These are phyloP conservation scores for Lactifluus piperatus DNA, from an alignment of 768 basidiomycete genomes.

Conservation along the genomic window DNA sequence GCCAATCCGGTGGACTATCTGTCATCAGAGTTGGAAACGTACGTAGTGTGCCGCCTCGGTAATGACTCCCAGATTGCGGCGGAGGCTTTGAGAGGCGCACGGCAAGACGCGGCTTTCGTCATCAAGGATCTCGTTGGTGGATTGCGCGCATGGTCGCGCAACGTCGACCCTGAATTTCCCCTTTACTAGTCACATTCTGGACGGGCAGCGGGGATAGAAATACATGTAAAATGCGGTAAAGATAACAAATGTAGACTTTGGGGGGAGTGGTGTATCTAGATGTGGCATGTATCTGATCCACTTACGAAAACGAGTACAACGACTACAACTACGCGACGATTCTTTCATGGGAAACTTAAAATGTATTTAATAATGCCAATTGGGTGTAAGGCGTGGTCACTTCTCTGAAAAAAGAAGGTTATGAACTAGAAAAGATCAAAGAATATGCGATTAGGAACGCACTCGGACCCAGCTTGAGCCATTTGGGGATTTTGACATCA, in stretches of 20 bases:
- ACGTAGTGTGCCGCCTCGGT: constrained; percentile 77
- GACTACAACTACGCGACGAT: not conserved
- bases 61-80: constrained; percentile 93
- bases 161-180: constrained; percentile 72
- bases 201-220: not conserved
- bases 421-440: not conserved
- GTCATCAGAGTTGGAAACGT: constrained; percentile 24
- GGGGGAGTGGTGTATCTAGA: constrained; percentile 9
- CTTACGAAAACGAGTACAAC: not conserved
- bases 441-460: not conserved
- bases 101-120: constrained; percentile 22
- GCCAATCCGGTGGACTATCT: constrained; percentile 41
- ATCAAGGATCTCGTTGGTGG: constrained; percentile 77
- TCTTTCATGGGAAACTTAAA: not conserved
- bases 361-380: not conserved
- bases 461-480: constrained; percentile 54
- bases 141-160: constrained; percentile 64
- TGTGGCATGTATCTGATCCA: not conserved
- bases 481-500: constrained; percentile 66
- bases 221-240: constrained; percentile 10
- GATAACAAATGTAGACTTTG: not conserved
- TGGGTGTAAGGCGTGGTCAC: constrained; percentile 7
- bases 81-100: constrained; percentile 41
- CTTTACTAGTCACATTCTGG: constrained; percentile 44
- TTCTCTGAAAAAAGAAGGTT: constrained; percentile 11